Percentiles rank a stretch among this genome's conserved stretches.
Evolutionary conservation across 2,329 filamentous ascomycete genomes (phyloP).

Genomic region (Aspergillus fumigatus): DNA sequence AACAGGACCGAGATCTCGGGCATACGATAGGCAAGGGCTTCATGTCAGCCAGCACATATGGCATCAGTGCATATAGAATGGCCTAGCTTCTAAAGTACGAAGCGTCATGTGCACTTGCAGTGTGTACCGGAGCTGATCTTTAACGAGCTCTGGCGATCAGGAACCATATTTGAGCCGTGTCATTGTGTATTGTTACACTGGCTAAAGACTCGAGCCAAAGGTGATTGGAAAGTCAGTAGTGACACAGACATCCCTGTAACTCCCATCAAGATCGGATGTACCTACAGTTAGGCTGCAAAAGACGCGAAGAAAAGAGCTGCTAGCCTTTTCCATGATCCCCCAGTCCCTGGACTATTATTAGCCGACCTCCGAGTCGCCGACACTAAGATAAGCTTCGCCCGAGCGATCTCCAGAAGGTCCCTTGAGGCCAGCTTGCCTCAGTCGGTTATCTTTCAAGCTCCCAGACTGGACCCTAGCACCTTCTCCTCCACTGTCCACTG

Average conservation of each 20-base stretch:
- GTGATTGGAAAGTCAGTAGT: too few species aligned
- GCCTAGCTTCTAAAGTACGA: too few species aligned
- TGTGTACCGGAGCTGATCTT: too few species aligned
- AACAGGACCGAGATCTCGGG: background rate
- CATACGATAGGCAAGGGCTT: too few species aligned
- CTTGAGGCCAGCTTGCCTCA: conserved; percentile 27
- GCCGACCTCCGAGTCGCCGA: background rate
- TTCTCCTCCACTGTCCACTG: conserved; percentile 2
- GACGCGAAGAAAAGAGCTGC: background rate
- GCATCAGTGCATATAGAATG: too few species aligned
- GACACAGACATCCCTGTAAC: too few species aligned
- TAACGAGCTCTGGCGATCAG: too few species aligned
- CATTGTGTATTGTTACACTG: too few species aligned
- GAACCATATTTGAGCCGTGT: too few species aligned
- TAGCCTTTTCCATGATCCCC: background rate
- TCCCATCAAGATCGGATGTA: background rate
- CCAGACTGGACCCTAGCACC: background rate
- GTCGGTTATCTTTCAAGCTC: conserved; percentile 4
- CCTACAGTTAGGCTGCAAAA: background rate
- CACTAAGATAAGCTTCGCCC: background rate
- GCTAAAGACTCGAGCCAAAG: too few species aligned
- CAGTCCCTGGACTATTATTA: background rate
- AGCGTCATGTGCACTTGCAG: too few species aligned
- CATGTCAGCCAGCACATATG: too few species aligned
- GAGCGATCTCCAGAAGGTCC: background rate